Evolutionary conservation across 192 early-diverging fungal genomes (phyloP).

Genomic region (Coemansia sp.): DNA sequence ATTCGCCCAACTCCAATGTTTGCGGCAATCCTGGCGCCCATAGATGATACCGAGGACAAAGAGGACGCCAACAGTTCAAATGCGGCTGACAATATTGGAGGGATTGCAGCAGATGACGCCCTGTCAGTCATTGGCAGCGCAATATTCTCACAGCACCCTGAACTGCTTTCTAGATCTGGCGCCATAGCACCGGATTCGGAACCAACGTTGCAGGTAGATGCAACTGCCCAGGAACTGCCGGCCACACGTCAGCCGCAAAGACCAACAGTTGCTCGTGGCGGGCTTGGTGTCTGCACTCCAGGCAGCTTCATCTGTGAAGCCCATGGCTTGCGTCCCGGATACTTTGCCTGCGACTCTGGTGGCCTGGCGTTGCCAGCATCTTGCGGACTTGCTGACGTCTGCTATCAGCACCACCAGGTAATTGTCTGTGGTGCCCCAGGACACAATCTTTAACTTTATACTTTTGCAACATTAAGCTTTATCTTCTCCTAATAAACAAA

Average conservation of each 20-base stretch:
- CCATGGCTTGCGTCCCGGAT: slow-evolving; percentile 25
- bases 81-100: slow-evolving; percentile 15
- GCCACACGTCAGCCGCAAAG: neutral
- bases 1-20: slow-evolving; percentile 1
- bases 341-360: slow-evolving; percentile 42
- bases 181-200: neutral
- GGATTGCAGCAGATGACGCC: slow-evolving; percentile 19
- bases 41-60: neutral
- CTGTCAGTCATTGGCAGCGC: slow-evolving; percentile 31
- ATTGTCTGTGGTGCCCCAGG: slow-evolving; percentile 37
- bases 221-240: neutral
- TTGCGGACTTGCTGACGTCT: slow-evolving; percentile 32
- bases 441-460: neutral
- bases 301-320: slow-evolving; percentile 36
- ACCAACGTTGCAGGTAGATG: neutral
- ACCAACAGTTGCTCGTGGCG: slow-evolving; percentile 10
- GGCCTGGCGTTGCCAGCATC: slow-evolving; percentile 34
- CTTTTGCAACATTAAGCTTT: neutral
- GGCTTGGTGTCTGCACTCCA: slow-evolving; percentile 24
- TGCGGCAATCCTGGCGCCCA: neutral
- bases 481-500: slow-evolving; percentile 1
- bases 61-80: neutral
- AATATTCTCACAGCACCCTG: slow-evolving; percentile 27
- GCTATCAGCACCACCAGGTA: slow-evolving; percentile 30
- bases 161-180: slow-evolving; percentile 3